Evolutionary conservation across 2,329 filamentous ascomycete genomes (phyloP).

Genomic region (Trichoderma asperellum): DNA sequence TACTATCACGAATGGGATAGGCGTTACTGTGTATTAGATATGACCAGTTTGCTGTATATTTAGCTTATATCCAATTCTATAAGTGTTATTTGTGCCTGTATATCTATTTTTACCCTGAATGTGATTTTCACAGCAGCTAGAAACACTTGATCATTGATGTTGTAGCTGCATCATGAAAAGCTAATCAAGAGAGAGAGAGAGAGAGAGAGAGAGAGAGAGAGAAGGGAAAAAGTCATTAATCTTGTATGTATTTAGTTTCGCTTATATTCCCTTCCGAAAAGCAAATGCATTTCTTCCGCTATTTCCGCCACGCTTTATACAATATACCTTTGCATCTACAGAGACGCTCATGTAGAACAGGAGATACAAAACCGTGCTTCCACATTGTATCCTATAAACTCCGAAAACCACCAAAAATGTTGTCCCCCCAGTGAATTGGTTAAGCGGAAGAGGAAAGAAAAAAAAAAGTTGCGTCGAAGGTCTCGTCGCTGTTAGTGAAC

Average conservation of each 20-base stretch:
- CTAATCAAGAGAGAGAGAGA: background rate
- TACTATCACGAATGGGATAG: conserved; percentile 29
- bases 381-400: conserved; percentile 17
- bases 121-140: background rate
- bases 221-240: background rate
- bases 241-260: background rate
- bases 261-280: background rate
- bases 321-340: conserved; percentile 1
- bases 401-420: conserved; percentile 1
- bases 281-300: background rate
- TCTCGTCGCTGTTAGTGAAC: background rate
- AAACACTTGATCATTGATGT: background rate
- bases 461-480: background rate
- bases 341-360: background rate
- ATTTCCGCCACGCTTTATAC: conserved; percentile 4
- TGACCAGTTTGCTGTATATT: background rate
- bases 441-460: background rate
- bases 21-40: conserved; percentile 25
- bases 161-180: background rate
- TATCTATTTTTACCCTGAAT: background rate
- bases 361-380: conserved; percentile 12
- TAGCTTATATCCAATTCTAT: background rate
- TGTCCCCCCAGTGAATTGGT: background rate
- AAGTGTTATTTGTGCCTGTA: background rate
- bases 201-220: background rate